A percentile compares a stretch with the other conserved stretches of the same genome.
These are phyloP conservation scores for Lunasporangiospora selenospora DNA, from an alignment of 192 early-diverging fungal genomes.

Conservation along the genomic window DNA sequence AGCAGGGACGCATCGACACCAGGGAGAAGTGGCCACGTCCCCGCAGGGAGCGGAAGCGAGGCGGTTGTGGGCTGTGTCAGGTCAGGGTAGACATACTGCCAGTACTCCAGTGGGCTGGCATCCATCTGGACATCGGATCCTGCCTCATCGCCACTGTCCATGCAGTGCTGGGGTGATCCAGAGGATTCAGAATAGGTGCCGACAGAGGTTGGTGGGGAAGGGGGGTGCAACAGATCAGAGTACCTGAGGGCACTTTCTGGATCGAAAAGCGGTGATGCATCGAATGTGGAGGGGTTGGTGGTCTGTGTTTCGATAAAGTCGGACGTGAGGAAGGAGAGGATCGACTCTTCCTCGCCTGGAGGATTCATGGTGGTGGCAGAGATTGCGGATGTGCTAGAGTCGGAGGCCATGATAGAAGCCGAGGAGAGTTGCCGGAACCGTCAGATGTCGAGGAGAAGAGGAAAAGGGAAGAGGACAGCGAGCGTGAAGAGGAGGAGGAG, in stretches of 20 bases:
- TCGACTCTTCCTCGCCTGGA: slow-evolving; percentile 46
- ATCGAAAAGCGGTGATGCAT: slow-evolving; percentile 34
- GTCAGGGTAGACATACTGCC: slow-evolving; percentile 46
- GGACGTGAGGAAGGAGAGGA: slow-evolving; percentile 42
- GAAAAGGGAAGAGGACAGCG: too few relatives aligned
- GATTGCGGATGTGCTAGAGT: neutral
- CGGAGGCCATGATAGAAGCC: neutral
- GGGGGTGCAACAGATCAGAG: slow-evolving; percentile 34
- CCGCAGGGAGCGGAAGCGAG: slow-evolving; percentile 7
- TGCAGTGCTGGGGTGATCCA: slow-evolving; percentile 34
- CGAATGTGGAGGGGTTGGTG: slow-evolving; percentile 16
- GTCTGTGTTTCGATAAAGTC: slow-evolving; percentile 47
- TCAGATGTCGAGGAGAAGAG: neutral
- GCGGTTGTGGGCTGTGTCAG: slow-evolving; percentile 2
- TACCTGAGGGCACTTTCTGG: slow-evolving; percentile 7
- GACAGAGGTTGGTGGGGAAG: slow-evolving; percentile 40
- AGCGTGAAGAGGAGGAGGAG: too few relatives aligned
- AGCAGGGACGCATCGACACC: slow-evolving; percentile 12
- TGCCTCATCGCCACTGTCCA: slow-evolving; percentile 40
- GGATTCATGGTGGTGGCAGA: neutral
- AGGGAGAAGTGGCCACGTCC: slow-evolving; percentile 31
- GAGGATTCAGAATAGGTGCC: slow-evolving; percentile 44
- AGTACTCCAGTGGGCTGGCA: slow-evolving; percentile 34
- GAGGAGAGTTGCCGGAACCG: neutral
- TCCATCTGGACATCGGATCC: slow-evolving; percentile 34